A percentile compares a stretch with the other conserved stretches of the same genome.
Evolutionary conservation across 257 asterid species (phyloP).

Genomic region (Rehmannia glutinosa): DNA sequence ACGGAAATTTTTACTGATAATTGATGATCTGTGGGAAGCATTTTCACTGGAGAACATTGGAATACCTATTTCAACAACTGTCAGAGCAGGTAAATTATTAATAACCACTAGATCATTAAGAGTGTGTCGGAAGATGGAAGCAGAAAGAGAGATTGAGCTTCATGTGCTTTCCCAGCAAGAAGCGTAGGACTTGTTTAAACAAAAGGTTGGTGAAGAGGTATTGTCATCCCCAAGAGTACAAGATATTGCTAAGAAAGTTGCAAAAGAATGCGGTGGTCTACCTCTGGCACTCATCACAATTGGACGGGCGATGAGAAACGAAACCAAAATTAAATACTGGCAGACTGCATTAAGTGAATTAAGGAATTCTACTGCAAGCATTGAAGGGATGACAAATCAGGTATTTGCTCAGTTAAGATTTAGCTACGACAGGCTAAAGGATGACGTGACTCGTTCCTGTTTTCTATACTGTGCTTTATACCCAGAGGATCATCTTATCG

Average conservation of each 20-base stretch:
- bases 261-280: conserved; percentile 28
- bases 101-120: background rate
- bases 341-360: conserved; percentile 22
- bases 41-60: conserved; percentile 7
- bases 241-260: conserved; percentile 20
- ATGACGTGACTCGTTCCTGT: conserved; percentile 19
- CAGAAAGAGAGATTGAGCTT: background rate
- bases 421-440: conserved; percentile 28
- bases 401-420: conserved; percentile 27
- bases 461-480: conserved; percentile 30
- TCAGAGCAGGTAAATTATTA: background rate
- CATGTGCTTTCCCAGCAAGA: background rate
- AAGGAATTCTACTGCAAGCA: conserved; percentile 11
- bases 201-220: conserved; percentile 23
- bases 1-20: conserved; percentile 13
- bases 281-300: conserved; percentile 29
- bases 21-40: conserved; percentile 32
- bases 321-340: conserved; percentile 15
- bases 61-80: background rate
- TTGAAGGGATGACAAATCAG: conserved; percentile 18
- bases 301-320: conserved; percentile 29
- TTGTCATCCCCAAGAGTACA: conserved; percentile 2
- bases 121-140: background rate
- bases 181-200: conserved; percentile 25
- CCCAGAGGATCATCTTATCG: conserved; percentile 30